Conservation (phyloP, 179 eudicot species). For the Nepenthes alata region DNA sequence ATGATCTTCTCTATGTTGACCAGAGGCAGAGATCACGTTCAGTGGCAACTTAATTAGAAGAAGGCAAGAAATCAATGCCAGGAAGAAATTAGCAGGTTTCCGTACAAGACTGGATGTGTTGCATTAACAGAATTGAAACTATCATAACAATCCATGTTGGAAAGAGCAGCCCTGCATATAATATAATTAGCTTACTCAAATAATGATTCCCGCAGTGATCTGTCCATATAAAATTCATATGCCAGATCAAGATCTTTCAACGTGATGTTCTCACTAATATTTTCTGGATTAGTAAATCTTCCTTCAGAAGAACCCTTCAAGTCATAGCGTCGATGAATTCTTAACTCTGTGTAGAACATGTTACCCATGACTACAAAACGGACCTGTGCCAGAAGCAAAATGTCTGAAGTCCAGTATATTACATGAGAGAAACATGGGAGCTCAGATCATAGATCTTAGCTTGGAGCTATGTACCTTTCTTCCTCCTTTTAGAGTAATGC, state of each 20-base stretch:
- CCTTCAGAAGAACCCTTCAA: slow-evolving; percentile 83
- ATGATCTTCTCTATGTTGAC: too few relatives aligned
- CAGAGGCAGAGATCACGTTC: too few relatives aligned
- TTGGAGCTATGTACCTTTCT: slow-evolving; percentile 42
- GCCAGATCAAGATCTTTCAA: slow-evolving; percentile 78
- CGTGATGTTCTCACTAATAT: slow-evolving; percentile 48
- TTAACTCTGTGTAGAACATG: slow-evolving; percentile 86
- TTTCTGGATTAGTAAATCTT: slow-evolving; percentile 55
- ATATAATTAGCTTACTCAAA: slow-evolving; percentile 36
- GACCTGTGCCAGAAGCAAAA: slow-evolving; percentile 30
- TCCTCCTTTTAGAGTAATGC: slow-evolving; percentile 47
- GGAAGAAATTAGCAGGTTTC: too few relatives aligned
- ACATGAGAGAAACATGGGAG: not conserved
- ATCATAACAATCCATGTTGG: not conserved
- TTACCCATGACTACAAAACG: slow-evolving; percentile 98
- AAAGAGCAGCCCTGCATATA: not conserved
- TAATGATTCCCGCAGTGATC: slow-evolving; percentile 59
- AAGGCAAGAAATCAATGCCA: too few relatives aligned
- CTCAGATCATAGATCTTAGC: not conserved
- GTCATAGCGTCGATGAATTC: slow-evolving; percentile 86
- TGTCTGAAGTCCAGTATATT: not conserved
- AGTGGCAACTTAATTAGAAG: too few relatives aligned
- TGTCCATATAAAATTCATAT: slow-evolving; percentile 82
- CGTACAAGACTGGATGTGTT: too few relatives aligned
- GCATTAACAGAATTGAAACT: too few relatives aligned